Conservation (phyloP, 306 rosid species). For the Ochetophila trinervis region DNA sequence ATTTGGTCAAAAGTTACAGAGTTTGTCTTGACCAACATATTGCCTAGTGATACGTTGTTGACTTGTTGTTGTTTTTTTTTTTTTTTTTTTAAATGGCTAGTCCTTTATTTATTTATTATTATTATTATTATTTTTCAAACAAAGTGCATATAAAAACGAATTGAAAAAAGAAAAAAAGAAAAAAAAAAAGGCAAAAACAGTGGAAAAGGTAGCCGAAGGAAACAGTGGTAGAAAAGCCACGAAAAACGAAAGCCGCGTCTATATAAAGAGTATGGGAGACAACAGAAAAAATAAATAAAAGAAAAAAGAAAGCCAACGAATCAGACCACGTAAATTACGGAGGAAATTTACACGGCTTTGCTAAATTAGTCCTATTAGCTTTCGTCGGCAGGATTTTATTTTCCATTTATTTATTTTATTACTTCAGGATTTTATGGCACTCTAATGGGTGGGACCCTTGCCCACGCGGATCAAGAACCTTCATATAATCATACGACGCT, state of each 20-base stretch:
- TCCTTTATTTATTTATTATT: too few relatives aligned
- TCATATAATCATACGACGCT: constrained; percentile 10
- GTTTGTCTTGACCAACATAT: background rate
- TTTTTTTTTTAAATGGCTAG: too few relatives aligned
- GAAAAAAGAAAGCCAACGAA: background rate
- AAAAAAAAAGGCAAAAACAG: background rate
- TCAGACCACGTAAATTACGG: constrained; percentile 25
- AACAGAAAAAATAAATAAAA: background rate
- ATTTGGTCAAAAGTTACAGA: constrained; percentile 7
- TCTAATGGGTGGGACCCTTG: constrained; percentile 6
- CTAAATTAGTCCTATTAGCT: background rate
- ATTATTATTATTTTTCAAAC: background rate
- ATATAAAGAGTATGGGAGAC: background rate
- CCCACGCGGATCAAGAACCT: constrained; percentile 3
- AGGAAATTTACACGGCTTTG: constrained; percentile 3
- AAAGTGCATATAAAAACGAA: background rate
- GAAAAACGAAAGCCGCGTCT: too few relatives aligned
- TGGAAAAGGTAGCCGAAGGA: too few relatives aligned
- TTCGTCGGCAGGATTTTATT: constrained; percentile 20
- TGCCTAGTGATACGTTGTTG: background rate
- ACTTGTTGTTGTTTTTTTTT: too few relatives aligned
- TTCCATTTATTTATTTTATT: background rate
- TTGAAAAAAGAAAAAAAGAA: background rate
- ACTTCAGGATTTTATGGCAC: background rate
- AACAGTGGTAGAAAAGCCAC: background rate